Evolutionary conservation across 2,329 filamentous ascomycete genomes (phyloP), one percentile per base, ranked within the genome.

Genomic region (Calonectria multiphialidica): DNA sequence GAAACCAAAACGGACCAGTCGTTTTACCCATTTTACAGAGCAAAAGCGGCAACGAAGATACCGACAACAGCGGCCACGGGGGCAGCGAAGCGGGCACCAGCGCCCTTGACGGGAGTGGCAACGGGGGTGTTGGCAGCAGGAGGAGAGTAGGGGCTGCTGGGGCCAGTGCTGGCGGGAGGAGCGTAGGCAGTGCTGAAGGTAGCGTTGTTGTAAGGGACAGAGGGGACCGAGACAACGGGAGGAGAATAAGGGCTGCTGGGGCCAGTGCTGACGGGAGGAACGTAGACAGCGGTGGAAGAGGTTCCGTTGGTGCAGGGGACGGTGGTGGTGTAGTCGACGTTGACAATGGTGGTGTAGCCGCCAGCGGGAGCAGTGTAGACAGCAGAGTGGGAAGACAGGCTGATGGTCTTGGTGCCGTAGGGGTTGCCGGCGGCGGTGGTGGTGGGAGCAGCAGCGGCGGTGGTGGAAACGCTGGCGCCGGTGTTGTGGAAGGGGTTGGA

Each of bases 41-140:
- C 86, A 63, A 88, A 73, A 73, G 83, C 74, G 72, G 85, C 86
- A 72, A 85, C 80, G 72, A 83, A 82, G 30, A 87, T 76, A 76
- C 83, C 85, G 74, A 80, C 85, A 69, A 86, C 61, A 28, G 85
- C 74, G 71, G 83, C 84, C 63, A 86, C 62, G 44, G 83, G 82
- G 75, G 82, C 84, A n/a, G 80, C 83, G 42, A 83, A 72, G 70
- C 80, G 82, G 69, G 77, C 76, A 71, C 77, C 82, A 69, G 74
- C 80, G 70, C 67, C 75, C 49, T 72, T 68, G 71, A 67, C 57
- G 70, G 49, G 70, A 70, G 57, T 66, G n/a, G 62, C 10, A 7
- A 42, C 45, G 8, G 66, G 57, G 55, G 37, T 61, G 16, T 16
- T 44, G 70, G 77, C 82, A 9, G 81, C 82, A 9, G 81, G 70